These are phyloP conservation scores for Theileria equi DNA, from an alignment of 169 alveolate genomes.

Conservation along the genomic window DNA sequence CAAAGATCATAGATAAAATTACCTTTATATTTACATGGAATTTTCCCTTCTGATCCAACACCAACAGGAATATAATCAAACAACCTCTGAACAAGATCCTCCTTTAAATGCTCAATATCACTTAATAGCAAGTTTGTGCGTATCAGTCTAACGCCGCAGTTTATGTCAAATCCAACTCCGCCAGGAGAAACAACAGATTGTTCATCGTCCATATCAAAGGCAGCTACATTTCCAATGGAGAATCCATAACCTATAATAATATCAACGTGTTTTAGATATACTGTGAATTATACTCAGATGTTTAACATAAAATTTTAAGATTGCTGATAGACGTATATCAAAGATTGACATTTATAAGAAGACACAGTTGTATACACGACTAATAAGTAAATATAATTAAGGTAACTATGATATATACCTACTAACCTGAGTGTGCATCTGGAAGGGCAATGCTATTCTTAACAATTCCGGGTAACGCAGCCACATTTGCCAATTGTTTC, in stretches of 20 bases:
- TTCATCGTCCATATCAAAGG: slow-evolving; percentile 79
- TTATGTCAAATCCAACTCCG: slow-evolving; percentile 89
- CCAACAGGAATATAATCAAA: slow-evolving; percentile 89
- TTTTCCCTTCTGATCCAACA: slow-evolving; percentile 82
- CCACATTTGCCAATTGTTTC: slow-evolving; percentile 85
- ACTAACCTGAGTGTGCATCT: slow-evolving; percentile 83
- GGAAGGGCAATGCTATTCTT: slow-evolving; percentile 83
- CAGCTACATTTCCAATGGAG: slow-evolving; percentile 89
- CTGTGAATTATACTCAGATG: not conserved
- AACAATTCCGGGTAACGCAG: slow-evolving; percentile 86
- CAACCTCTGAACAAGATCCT: slow-evolving; percentile 77
- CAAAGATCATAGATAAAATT: not conserved
- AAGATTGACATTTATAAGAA: not conserved
- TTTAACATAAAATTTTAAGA: not conserved
- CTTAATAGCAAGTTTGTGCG: slow-evolving; percentile 63
- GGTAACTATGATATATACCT: not conserved
- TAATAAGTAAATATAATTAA: not conserved
- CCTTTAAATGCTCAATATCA: slow-evolving; percentile 72
- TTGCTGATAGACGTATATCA: not conserved
- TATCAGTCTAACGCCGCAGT: slow-evolving; percentile 85
- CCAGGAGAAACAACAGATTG: slow-evolving; percentile 86
- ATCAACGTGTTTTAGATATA: not conserved
- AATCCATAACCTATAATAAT: slow-evolving; percentile 80
- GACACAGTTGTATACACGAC: too few relatives aligned
- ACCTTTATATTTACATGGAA: slow-evolving; percentile 64